Percentiles rank a stretch among this genome's conserved stretches.
Conservation (phyloP, 2,329 filamentous ascomycete species). For the Apiospora kogelbergensis region DNA sequence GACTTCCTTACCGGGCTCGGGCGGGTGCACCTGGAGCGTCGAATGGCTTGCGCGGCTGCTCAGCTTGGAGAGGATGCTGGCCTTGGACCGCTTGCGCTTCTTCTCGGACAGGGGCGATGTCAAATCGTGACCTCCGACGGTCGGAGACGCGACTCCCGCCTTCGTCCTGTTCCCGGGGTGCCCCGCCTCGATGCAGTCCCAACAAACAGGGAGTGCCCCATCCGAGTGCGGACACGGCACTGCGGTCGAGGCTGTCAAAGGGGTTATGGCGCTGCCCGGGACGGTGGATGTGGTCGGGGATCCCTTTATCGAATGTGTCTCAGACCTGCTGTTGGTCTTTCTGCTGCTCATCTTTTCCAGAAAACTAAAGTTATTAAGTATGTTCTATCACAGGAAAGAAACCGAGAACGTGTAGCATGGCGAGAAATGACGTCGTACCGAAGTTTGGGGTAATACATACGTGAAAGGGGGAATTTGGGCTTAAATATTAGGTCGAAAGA, state of each 20-base stretch:
- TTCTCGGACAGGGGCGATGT: neutral
- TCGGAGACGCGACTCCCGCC: neutral
- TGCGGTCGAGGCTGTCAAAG: neutral
- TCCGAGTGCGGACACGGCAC: slow-evolving; percentile 6
- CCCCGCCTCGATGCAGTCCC: slow-evolving; percentile 10
- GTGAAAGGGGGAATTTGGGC: neutral
- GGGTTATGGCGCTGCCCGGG: neutral
- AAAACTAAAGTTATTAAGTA: neutral
- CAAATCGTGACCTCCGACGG: neutral
- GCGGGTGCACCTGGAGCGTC: slow-evolving; percentile 1
- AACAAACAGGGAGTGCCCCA: neutral
- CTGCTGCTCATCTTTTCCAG: neutral
- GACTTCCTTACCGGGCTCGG: slow-evolving; percentile 9
- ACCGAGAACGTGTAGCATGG: neutral
- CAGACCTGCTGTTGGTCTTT: neutral
- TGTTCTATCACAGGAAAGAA: neutral
- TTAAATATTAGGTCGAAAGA: neutral
- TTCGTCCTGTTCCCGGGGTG: neutral
- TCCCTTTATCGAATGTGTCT: neutral
- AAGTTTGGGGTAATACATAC: neutral
- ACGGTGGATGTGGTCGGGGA: neutral
- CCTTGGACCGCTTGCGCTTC: neutral
- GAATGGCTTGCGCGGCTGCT: neutral
- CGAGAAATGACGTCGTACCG: neutral
- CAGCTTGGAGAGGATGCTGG: neutral